A percentile compares a stretch with the other conserved stretches of the same genome.
Evolutionary conservation across 1,284 basidiomycete species (phyloP).

Genomic region (Tausonia pullulans): DNA sequence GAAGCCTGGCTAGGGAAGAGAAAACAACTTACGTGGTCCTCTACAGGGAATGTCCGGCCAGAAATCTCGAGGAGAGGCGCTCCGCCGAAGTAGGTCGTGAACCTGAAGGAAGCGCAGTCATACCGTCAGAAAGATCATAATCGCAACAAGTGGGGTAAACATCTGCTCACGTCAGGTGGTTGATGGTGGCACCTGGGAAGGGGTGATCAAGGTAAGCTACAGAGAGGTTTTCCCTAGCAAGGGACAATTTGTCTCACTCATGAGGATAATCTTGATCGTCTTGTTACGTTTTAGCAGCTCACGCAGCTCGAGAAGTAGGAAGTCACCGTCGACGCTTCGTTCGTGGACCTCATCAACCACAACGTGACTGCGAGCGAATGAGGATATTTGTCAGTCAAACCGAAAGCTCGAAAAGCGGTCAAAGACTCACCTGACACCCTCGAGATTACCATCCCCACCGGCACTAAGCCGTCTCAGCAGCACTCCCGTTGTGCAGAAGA

Average conservation of each 20-base stretch:
- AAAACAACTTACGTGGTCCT: slow-evolving; percentile 48
- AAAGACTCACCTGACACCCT: slow-evolving; percentile 68
- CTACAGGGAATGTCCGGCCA: slow-evolving; percentile 67
- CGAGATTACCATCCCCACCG: slow-evolving; percentile 56
- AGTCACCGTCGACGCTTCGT: slow-evolving; percentile 79
- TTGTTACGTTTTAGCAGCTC: slow-evolving; percentile 61
- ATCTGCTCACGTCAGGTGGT: slow-evolving; percentile 48
- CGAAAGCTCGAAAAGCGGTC: slow-evolving; percentile 24
- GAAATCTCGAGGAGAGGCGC: slow-evolving; percentile 77
- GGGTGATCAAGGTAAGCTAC: not conserved
- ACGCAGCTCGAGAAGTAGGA: slow-evolving; percentile 71
- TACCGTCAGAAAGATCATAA: too few species aligned
- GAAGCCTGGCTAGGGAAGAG: not conserved
- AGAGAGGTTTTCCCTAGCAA: not conserved
- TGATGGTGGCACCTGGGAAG: slow-evolving; percentile 61
- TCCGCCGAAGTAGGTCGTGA: slow-evolving; percentile 61
- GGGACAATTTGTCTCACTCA: slow-evolving; percentile 34
- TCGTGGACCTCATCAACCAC: slow-evolving; percentile 59
- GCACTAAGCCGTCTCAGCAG: slow-evolving; percentile 62
- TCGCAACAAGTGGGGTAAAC: too few species aligned
- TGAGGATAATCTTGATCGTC: slow-evolving; percentile 67
- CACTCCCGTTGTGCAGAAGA: slow-evolving; percentile 91
- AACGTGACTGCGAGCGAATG: slow-evolving; percentile 9
- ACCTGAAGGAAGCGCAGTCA: slow-evolving; percentile 27
- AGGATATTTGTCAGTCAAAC: not conserved